Evolutionary conservation across 208 protist genomes (phyloP).

Genomic region (Acanthamoeba rhysodes): DNA sequence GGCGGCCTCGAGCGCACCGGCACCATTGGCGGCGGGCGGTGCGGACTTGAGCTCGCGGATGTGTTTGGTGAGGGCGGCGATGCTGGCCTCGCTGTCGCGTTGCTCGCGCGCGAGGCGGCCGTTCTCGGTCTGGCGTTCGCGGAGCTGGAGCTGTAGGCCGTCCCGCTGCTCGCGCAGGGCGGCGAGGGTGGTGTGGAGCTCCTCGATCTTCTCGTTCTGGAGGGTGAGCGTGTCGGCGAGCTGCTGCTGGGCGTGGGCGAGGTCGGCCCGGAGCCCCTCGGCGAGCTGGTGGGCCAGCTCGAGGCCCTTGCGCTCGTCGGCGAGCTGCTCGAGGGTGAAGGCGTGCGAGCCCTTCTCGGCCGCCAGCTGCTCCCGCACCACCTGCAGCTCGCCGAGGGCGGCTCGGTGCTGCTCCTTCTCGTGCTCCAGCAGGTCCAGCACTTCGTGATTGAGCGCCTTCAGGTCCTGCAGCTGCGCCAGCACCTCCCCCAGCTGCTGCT

Average conservation of each 20-base stretch:
- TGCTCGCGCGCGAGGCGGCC: not conserved
- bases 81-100: not conserved
- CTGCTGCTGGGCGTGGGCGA: not conserved
- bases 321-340: constrained; percentile 36
- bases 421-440: constrained; percentile 28
- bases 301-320: not conserved
- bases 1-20: not conserved
- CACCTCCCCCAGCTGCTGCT: not conserved
- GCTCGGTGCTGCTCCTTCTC: constrained; percentile 5
- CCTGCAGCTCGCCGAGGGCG: not conserved
- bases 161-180: not conserved
- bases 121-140: not conserved
- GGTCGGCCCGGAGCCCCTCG: not conserved
- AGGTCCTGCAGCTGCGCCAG: constrained; percentile 19
- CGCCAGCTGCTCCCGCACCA: not conserved
- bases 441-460: constrained; percentile 40
- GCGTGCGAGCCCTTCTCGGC: constrained; percentile 48
- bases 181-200: not conserved
- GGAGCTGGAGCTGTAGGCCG: not conserved
- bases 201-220: constrained; percentile 11
- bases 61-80: constrained; percentile 3
- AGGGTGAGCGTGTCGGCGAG: constrained; percentile 23
- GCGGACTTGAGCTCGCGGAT: constrained; percentile 31
- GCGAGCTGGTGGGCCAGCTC: not conserved
- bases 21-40: not conserved